A percentile compares a stretch with the other conserved stretches of the same genome.
phyloP scores from a whole-genome alignment of 768 basidiomycete species.

The Boletus coccyginus region DNA sequence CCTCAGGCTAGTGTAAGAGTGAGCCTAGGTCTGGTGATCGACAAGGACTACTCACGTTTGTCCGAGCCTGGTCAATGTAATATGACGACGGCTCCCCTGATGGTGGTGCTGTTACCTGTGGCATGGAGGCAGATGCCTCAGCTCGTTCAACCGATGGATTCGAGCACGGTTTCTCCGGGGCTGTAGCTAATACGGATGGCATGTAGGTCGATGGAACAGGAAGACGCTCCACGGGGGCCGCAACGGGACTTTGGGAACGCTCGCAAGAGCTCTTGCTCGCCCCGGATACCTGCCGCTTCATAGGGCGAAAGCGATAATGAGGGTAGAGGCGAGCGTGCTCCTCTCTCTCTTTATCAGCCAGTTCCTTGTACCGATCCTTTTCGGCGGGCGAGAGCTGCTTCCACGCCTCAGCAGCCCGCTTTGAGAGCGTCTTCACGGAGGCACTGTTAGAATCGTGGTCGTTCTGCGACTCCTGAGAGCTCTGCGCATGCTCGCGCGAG shows the following conservation, averaged over 20 bases:
- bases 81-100: not conserved
- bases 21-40: not conserved
- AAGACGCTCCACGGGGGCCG: slow-evolving; percentile 2
- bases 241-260: slow-evolving; percentile 3
- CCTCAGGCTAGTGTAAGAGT: not conserved
- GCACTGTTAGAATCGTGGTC: slow-evolving; percentile 13
- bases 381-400: slow-evolving; percentile 48
- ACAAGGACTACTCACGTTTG: slow-evolving; percentile 9
- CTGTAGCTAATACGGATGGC: slow-evolving; percentile 18
- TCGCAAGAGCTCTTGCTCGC: slow-evolving; percentile 18
- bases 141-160: slow-evolving; percentile 1
- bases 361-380: slow-evolving; percentile 46
- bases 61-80: not conserved
- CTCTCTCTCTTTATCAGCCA: slow-evolving; percentile 55
- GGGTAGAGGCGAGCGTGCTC: slow-evolving; percentile 59
- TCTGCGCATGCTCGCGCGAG: slow-evolving; percentile 43
- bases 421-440: slow-evolving; percentile 61
- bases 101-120: not conserved
- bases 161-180: not conserved
- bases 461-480: slow-evolving; percentile 34
- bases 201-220: not conserved
- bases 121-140: not conserved
- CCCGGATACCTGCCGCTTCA: slow-evolving; percentile 35
- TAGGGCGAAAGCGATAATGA: slow-evolving; percentile 61
- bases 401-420: slow-evolving; percentile 78